Percentiles rank a stretch among this genome's conserved stretches.
Conservation (phyloP, 257 asterid species). For the Ehretia macrophylla region DNA sequence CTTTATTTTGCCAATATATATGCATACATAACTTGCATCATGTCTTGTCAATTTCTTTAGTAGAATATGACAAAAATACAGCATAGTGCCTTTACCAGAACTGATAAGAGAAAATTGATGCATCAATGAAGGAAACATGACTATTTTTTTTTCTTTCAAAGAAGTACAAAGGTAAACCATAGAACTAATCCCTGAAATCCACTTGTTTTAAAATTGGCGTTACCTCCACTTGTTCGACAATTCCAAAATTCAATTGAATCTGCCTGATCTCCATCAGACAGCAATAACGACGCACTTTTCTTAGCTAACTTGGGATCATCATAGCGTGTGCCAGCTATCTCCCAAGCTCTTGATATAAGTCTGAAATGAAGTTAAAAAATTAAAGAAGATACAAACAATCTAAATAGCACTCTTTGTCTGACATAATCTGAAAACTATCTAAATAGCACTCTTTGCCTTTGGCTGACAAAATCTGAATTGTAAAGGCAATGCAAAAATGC, state of each 20-base stretch:
- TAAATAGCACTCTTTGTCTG: background rate
- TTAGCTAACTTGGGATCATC: slow-evolving; percentile 56
- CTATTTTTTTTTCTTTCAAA: too few species aligned
- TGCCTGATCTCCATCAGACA: slow-evolving; percentile 34
- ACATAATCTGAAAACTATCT: background rate
- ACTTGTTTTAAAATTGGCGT: background rate
- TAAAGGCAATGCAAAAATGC: too few species aligned
- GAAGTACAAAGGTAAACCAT: too few species aligned
- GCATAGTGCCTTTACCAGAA: too few species aligned
- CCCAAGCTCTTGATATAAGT: slow-evolving; percentile 80
- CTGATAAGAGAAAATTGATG: too few species aligned
- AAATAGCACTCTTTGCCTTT: background rate
- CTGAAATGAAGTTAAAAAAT: slow-evolving; percentile 22
- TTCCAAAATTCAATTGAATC: slow-evolving; percentile 60
- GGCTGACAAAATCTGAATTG: background rate
- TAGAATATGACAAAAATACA: too few species aligned
- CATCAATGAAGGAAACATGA: too few species aligned
- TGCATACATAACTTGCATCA: too few species aligned
- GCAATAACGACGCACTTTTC: slow-evolving; percentile 56
- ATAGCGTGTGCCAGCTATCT: slow-evolving; percentile 66
- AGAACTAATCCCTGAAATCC: background rate
- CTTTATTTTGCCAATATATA: too few species aligned
- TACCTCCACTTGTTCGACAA: slow-evolving; percentile 78
- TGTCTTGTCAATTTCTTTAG: too few species aligned
- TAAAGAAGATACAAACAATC: background rate